Percentiles rank a stretch among this genome's conserved stretches.
phyloP scores from a whole-genome alignment of 306 rosid species.

The Fragaria vesca region DNA sequence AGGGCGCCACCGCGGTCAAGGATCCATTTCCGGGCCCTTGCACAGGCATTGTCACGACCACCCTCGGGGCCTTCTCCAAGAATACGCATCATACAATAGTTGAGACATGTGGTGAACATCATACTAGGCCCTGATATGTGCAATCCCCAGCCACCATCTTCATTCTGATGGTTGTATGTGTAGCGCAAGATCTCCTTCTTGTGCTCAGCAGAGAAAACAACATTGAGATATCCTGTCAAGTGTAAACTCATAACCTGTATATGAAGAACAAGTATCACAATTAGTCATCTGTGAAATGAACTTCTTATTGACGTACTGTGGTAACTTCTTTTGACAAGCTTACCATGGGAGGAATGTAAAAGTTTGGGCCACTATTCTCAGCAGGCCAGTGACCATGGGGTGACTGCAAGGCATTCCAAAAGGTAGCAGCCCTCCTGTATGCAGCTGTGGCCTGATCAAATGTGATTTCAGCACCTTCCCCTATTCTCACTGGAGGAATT shows the following conservation, averaged over 20 bases:
- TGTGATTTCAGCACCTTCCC: constrained; percentile 36
- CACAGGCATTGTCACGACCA: constrained; percentile 57
- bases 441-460: constrained; percentile 26
- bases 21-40: constrained; percentile 66
- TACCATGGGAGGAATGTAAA: constrained; percentile 63
- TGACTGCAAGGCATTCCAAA: constrained; percentile 47
- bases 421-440: constrained; percentile 37
- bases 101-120: constrained; percentile 64
- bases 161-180: constrained; percentile 56
- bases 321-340: too few species aligned
- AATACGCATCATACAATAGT: constrained; percentile 59
- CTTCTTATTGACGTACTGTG: too few species aligned
- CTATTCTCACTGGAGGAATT: constrained; percentile 32
- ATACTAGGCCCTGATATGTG: constrained; percentile 76
- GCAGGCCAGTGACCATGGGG: constrained; percentile 76
- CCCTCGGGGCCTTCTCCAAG: constrained; percentile 73
- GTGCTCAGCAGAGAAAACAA: constrained; percentile 26
- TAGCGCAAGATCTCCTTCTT: constrained; percentile 58
- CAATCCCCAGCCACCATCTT: constrained; percentile 91
- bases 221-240: neutral
- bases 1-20: constrained; percentile 49
- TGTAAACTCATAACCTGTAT: neutral
- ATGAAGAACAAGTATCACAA: neutral
- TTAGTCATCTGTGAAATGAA: neutral
- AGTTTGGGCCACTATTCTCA: constrained; percentile 54